Evolutionary conservation across 768 basidiomycete genomes (phyloP), one percentile per base, ranked within the genome.

Genomic region (Gyrodon lividus): DNA sequence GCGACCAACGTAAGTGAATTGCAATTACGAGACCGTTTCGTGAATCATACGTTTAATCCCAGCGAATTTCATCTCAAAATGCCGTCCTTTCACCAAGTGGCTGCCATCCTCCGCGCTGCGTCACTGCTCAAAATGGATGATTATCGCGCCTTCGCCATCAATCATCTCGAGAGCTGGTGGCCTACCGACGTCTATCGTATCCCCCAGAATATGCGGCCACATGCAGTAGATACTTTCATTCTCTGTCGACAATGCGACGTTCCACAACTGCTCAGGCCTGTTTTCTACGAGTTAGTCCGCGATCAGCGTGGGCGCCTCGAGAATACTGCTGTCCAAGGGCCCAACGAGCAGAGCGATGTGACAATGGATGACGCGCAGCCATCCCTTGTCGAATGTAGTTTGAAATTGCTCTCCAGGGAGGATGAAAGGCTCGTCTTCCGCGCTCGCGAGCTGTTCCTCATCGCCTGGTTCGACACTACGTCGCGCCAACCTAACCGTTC

Each of bases 261-360:
- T 6, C 55, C 63, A 6, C 34, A 33, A 1, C 62, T 75, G 24
- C 59, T 71, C 10, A 72, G 72, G 46, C 62, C 63, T 39, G 73
- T 73, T 1, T 73, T 70, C 48, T 76, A 77, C 52, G 73, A 77
- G 51, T 62, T 77, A 14, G 55, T 59, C 22, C 39, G 44, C 53
- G 38, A 14, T 43, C 28, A 14, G 39, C 39, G 20, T 10, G 20
- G 20, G 20, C 39, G 39, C 4, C 1, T 23, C 20, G 9, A 40
- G 22, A 13, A 3, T 19, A n/a, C 17, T 20, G 39, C 16, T 17
- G 39, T 5, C 19, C 6, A 40, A 14, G 39, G 6, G 6, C 7
- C 39, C 17, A 12, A 40, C 9, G 19, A 40, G 19, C 7, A 40
- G 22, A 20, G 12, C 1, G 19, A 19, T 6, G 5, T 20, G 10